Base-by-base conservation (phyloP, 495 filamentous ascomycete species). In the Daldinia bambusicola region DNA sequence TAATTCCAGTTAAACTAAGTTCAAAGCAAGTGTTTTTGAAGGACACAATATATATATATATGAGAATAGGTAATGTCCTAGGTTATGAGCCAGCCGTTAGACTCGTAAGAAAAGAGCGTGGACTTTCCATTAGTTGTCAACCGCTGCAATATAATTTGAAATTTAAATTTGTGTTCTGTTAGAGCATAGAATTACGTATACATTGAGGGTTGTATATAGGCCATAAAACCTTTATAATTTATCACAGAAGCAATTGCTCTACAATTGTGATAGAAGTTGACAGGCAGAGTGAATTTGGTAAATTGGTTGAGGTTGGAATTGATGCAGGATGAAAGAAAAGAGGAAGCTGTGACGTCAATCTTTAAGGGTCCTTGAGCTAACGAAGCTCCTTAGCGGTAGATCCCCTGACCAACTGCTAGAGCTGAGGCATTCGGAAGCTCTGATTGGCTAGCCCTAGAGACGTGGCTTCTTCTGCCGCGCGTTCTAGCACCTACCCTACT, bases 401-500 rank as follows among this genome's bases (percentile, higher is more conserved):
- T 53, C 50, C 50, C 50, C 50, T 53, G 30, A 30, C 22, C 12
- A 31, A 31, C 48, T 52, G 41, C 48, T 30, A 52, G 55, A 55
- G 62, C 61, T 58, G 53, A 62, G 26, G 36, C 37, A 62, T 41
- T 10, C 4, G 6, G 16, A 22, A 32, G 9, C 18, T 56, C 16
- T 63, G 31, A 71, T 71, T 71, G 69, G 69, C 2, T 55, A 71
- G 55, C 69, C 59, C 63, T 68, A 68, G 64, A 68, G 61, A 68
- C 70, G 70, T 72, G 70, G 64, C 70, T 72, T 72, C 69, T 72
- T 72, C 32, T 16, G 31, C 16, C 61, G 53, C 67, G 8, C 16
- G 6, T 55, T 38, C 55, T 18, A 37, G 45, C 43, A 41, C 41
- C 51, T 63, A 43, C 3, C 26, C 48, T 43, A 51, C 18, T 40